Conservation (phyloP, 306 rosid genomes). For the Abrus precatorius region DNA sequence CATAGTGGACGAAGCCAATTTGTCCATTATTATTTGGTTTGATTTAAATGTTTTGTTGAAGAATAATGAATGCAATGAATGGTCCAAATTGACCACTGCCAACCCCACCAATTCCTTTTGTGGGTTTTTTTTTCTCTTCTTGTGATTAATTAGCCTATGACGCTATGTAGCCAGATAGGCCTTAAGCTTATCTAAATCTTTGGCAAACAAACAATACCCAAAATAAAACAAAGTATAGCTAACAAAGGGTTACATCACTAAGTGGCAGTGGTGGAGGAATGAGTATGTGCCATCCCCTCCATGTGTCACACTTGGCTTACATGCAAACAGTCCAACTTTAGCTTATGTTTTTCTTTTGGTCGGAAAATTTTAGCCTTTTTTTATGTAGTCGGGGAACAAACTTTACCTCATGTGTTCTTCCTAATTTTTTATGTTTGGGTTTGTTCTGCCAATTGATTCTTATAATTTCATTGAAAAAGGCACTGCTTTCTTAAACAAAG, state of each 20-base stretch:
- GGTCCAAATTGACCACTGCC: slow-evolving; percentile 48
- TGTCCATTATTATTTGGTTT: slow-evolving; percentile 44
- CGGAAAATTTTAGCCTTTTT: not conserved
- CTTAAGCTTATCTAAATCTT: slow-evolving; percentile 40
- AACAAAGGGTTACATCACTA: slow-evolving; percentile 40
- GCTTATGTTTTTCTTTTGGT: not conserved
- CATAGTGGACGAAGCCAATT: slow-evolving; percentile 51
- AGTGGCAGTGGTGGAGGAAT: slow-evolving; percentile 40
- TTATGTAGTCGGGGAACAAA: no score
- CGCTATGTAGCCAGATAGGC: slow-evolving; percentile 2
- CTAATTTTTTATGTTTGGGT: not conserved
- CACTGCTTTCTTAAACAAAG: not conserved
- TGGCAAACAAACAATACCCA: slow-evolving; percentile 15
- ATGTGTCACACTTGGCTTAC: slow-evolving; percentile 47
- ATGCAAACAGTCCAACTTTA: slow-evolving; percentile 48
- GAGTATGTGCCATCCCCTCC: slow-evolving; percentile 16
- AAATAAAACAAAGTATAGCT: slow-evolving; percentile 6
- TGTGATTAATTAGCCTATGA: slow-evolving; percentile 22
- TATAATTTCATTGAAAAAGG: not conserved
- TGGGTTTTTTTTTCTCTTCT: not conserved
- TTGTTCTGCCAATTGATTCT: not conserved
- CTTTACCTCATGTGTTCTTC: not conserved
- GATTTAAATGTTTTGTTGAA: not conserved
- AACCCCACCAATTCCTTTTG: slow-evolving; percentile 49
- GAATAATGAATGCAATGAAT: slow-evolving; percentile 10